Evolutionary conservation across 352 stramenopile species (phyloP), one percentile per base, ranked within the genome.

Genomic region (Phytophthora hybrid): DNA sequence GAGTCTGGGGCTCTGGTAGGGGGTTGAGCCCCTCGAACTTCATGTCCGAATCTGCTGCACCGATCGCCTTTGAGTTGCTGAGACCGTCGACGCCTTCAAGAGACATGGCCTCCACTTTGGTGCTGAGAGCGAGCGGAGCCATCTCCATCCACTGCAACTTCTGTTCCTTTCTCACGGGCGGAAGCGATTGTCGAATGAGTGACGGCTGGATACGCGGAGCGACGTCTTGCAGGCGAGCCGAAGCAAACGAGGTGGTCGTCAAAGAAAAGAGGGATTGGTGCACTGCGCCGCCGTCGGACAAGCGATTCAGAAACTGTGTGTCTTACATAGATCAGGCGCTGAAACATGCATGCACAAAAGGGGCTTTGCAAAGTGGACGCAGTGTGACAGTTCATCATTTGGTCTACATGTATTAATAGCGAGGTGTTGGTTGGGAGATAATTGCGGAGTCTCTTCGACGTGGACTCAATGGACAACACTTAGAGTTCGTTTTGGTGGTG

Each of bases 61-160:
- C 10, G 39, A 16, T 16, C 46, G 26, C 10, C 32, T 6, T 53
- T 23, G 58, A 46, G 11, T n/a, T 44, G 18, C 37, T 37, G 56
- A 71, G 57, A 63, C 69, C 41, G 23, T 56, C 62, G 29, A 31
- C 46, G 23, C 55, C 69, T 0, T 31, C 26, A 3, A 77, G 56
- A 32, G 63, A 64, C 52, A 77, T 13, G 14, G 70, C 64, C 51
- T 73, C 63, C 64, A 77, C 70, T 47, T 77, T 69, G 63, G 44
- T 23, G 59, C 31, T 77, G 23, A 77, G 59, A 18, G 63, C 51
- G 32, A 77, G 58, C 47, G 70, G 64, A 46, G 64, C 52, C 64
- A 77, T 77, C 2, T 73, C 44, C 53, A 74, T 70, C 23, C 26
- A 46, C 67, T 31, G 11, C 29, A 55, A 13, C 47, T 29, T 16